These are phyloP conservation scores for Trypanosoma congolense DNA, from an alignment of 208 protist species.

Conservation along the genomic window DNA sequence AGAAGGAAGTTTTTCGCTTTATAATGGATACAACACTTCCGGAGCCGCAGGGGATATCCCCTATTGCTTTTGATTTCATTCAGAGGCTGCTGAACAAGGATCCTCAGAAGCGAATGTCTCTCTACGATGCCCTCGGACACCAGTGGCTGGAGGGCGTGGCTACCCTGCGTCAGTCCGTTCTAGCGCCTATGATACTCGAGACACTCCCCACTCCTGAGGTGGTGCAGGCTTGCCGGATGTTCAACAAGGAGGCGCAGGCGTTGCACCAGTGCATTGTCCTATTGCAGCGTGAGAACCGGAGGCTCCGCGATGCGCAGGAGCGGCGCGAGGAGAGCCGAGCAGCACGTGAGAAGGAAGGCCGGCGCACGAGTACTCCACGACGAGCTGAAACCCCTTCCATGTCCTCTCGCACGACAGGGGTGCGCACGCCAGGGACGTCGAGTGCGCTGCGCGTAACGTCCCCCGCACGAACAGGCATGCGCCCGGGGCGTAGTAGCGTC, in stretches of 20 bases:
- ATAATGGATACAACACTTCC: constrained; percentile 86
- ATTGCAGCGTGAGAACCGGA: constrained; percentile 62
- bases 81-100: constrained; percentile 86
- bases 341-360: constrained; percentile 17
- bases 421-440: constrained; percentile 34
- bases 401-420: constrained; percentile 32
- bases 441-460: constrained; percentile 34
- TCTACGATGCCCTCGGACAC: constrained; percentile 81
- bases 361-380: constrained; percentile 32
- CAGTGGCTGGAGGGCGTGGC: constrained; percentile 87
- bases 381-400: constrained; percentile 63
- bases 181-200: constrained; percentile 52
- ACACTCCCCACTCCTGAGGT: constrained; percentile 38
- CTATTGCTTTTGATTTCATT: constrained; percentile 67
- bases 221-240: constrained; percentile 52
- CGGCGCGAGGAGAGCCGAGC: constrained; percentile 31
- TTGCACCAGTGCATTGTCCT: constrained; percentile 70
- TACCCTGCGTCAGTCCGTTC: constrained; percentile 62
- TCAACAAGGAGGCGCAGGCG: constrained; percentile 67
- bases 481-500: constrained; percentile 19
- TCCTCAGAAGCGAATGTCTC: constrained; percentile 80
- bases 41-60: constrained; percentile 62
- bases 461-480: constrained; percentile 26
- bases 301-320: constrained; percentile 49
- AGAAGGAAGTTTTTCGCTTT: constrained; percentile 89